These are phyloP conservation scores for Cajanus cajan DNA, from an alignment of 306 rosid species.

Conservation along the genomic window DNA sequence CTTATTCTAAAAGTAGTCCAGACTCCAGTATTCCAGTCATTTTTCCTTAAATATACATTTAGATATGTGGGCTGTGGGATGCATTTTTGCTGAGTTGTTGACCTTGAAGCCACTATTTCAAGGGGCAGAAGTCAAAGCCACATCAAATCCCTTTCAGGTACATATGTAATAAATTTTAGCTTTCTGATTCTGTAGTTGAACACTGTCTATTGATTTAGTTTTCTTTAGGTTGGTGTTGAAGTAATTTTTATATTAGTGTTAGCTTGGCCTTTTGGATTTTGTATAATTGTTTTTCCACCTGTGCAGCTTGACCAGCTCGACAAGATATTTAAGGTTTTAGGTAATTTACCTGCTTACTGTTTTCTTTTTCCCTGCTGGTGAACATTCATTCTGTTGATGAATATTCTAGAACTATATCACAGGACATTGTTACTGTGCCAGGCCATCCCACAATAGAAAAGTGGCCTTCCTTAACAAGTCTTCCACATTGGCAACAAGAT, in stretches of 20 bases:
- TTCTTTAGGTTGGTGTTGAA: neutral
- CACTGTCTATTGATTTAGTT: neutral
- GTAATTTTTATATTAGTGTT: neutral
- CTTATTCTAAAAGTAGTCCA: neutral
- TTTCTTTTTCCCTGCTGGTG: conserved; percentile 18
- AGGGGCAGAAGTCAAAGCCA: conserved; percentile 82
- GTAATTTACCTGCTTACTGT: conserved; percentile 38
- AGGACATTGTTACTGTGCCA: conserved; percentile 40
- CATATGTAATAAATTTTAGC: neutral
- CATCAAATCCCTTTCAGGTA: conserved; percentile 81
- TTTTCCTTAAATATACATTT: conserved; percentile 36
- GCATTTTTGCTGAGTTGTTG: conserved; percentile 90
- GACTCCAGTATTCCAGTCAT: neutral
- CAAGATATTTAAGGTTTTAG: conserved; percentile 89
- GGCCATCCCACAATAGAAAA: conserved; percentile 86
- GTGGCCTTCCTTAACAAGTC: conserved; percentile 83
- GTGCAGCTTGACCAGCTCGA: conserved; percentile 92
- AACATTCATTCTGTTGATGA: conserved; percentile 23
- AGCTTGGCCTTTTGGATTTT: conserved; percentile 13
- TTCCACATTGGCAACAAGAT: conserved; percentile 84
- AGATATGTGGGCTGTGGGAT: conserved; percentile 98
- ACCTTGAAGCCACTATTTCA: conserved; percentile 90
- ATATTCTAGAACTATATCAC: conserved; percentile 21
- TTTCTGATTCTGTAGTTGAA: conserved; percentile 3
- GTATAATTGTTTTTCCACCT: conserved; percentile 8